Conservation (phyloP, 176 grass and related monocot species). For the Canna indica region DNA sequence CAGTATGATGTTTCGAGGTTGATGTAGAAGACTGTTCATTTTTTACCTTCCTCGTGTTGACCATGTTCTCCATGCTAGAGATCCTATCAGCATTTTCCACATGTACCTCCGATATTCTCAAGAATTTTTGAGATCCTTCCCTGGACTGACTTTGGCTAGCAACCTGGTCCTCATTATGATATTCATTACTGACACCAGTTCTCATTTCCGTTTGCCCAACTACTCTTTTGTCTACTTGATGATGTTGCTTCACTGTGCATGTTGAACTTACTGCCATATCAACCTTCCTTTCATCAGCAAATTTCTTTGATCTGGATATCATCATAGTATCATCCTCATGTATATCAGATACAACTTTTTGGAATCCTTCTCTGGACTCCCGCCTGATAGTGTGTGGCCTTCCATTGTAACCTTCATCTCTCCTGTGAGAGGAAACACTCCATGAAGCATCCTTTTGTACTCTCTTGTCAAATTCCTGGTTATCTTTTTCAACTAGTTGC, state of each 20-base stretch:
- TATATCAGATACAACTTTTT: conserved; percentile 2
- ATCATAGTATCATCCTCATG: conserved; percentile 4
- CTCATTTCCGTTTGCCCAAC: conserved; percentile 4
- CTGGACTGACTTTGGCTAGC: background rate
- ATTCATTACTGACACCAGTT: background rate
- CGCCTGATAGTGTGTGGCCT: background rate
- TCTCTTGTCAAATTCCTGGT: background rate
- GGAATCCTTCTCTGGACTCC: conserved; percentile 13
- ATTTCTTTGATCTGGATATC: conserved; percentile 9
- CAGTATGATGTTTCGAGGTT: background rate
- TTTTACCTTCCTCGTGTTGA: conserved; percentile 1
- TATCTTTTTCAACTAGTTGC: background rate
- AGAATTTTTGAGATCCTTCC: background rate
- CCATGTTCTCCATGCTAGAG: background rate
- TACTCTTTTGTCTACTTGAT: conserved; percentile 8
- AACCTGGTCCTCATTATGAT: conserved; percentile 5
- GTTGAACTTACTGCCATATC: conserved; percentile 2
- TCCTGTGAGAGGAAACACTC: background rate
- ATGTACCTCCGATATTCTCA: conserved; percentile 1
- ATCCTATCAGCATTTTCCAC: background rate
- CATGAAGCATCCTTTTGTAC: background rate
- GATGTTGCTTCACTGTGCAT: background rate
- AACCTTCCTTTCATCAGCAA: conserved; percentile 1
- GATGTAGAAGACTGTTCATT: background rate
- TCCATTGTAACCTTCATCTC: background rate